These are phyloP conservation scores for Peronospora belbahrii DNA, from an alignment of 352 stramenopile species.

Conservation along the genomic window DNA sequence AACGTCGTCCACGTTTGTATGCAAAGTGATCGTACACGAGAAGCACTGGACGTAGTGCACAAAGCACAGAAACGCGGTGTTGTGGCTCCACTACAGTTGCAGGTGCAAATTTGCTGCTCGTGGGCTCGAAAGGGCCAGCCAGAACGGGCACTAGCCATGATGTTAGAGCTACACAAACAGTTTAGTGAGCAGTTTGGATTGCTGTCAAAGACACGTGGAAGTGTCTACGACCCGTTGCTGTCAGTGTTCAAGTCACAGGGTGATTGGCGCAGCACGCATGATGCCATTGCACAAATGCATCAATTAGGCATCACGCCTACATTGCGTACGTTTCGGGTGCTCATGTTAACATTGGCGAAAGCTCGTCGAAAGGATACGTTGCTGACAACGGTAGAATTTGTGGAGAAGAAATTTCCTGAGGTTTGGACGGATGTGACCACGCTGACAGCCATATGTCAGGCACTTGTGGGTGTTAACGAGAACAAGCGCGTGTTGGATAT, in stretches of 20 bases:
- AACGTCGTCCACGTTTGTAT: conserved; percentile 35
- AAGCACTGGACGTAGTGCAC: conserved; percentile 42
- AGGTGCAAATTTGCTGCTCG: conserved; percentile 41
- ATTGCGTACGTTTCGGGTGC: conserved; percentile 45
- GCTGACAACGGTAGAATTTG: conserved; percentile 37
- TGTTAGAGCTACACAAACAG: conserved; percentile 22
- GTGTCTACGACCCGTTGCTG: conserved; percentile 47
- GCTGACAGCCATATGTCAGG: conserved; percentile 55
- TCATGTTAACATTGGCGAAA: conserved; percentile 49
- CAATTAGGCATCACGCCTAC: conserved; percentile 35
- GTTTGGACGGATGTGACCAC: conserved; percentile 36
- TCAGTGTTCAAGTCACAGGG: conserved; percentile 43
- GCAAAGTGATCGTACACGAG: conserved; percentile 35
- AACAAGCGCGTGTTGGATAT: conserved; percentile 35
- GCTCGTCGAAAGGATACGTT: conserved; percentile 40
- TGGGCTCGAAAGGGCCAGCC: conserved; percentile 42
- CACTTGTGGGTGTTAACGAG: conserved; percentile 43
- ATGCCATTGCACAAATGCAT: conserved; percentile 60
- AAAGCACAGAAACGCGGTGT: conserved; percentile 37
- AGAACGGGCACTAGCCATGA: conserved; percentile 35
- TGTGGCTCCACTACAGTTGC: conserved; percentile 18
- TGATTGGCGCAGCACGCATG: conserved; percentile 55
- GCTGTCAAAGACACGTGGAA: conserved; percentile 4
- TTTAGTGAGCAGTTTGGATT: conserved; percentile 17
- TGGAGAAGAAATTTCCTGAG: conserved; percentile 32